Conservation (phyloP, 2,329 filamentous ascomycete species). For the Botryotinia calthae region DNA sequence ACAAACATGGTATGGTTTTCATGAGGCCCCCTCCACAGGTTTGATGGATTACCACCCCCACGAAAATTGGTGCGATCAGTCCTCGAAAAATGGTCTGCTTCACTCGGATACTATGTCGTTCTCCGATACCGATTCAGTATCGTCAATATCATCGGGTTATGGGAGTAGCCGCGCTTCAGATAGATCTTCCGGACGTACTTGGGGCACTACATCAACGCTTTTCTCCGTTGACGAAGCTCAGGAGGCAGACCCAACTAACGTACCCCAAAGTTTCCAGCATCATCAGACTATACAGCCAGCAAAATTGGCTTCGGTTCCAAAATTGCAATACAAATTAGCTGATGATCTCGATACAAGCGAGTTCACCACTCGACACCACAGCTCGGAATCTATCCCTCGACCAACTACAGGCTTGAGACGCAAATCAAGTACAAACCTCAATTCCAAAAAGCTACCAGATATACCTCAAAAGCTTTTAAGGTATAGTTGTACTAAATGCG, state of each 20-base stretch:
- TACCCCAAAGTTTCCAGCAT: not conserved
- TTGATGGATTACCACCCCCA: not conserved
- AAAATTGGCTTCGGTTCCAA: not conserved
- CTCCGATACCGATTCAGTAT: conserved; percentile 19
- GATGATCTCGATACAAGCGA: not conserved
- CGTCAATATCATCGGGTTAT: conserved; percentile 19
- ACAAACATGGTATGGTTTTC: not conserved
- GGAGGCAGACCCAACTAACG: not conserved
- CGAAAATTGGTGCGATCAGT: not conserved
- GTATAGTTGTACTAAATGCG: conserved; percentile 29
- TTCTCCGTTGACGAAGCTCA: not conserved
- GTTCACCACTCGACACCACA: not conserved
- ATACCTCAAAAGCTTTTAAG: conserved; percentile 6
- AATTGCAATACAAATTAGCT: not conserved
- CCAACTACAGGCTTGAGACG: not conserved
- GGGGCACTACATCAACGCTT: conserved; percentile 26
- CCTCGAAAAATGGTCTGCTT: not conserved
- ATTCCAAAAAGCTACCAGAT: not conserved
- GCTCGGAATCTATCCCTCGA: not conserved
- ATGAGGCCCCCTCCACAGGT: not conserved
- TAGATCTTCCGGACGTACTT: conserved; percentile 26
- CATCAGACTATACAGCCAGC: not conserved
- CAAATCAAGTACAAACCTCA: not conserved
- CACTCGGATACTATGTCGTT: conserved; percentile 8
- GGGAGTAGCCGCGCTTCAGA: not conserved